phyloP scores from a whole-genome alignment of 495 filamentous ascomycete species.

The Penicillium subrubescens region DNA sequence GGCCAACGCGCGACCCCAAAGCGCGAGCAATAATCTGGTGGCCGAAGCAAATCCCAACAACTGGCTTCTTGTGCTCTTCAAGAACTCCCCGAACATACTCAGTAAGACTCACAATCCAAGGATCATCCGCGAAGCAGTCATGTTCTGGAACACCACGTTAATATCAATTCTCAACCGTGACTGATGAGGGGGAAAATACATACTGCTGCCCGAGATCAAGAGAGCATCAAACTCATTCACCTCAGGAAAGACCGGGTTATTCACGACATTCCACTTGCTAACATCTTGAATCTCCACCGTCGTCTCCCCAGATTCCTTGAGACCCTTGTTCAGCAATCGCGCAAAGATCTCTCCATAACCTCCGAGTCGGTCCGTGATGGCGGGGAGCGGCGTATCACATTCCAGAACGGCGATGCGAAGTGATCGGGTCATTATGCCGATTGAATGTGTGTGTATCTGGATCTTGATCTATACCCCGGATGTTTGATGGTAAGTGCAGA shows the following conservation, averaged over 20 bases:
- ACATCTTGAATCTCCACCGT: conserved; percentile 41
- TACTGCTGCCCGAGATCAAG: conserved; percentile 72
- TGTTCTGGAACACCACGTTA: conserved; percentile 34
- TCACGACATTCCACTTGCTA: conserved; percentile 66
- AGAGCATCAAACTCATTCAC: conserved; percentile 73
- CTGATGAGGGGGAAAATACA: conserved; percentile 1
- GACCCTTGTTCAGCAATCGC: conserved; percentile 55
- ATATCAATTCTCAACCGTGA: background rate
- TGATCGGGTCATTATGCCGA: conserved; percentile 17
- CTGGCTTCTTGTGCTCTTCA: conserved; percentile 54
- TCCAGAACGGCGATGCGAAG: conserved; percentile 79
- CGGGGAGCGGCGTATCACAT: conserved; percentile 67
- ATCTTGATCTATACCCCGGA: background rate
- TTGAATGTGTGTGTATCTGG: background rate
- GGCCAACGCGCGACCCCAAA: conserved; percentile 63
- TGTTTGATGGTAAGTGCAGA: background rate
- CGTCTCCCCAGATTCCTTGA: conserved; percentile 35
- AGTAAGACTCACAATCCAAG: conserved; percentile 73
- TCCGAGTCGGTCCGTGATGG: conserved; percentile 59
- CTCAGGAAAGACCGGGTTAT: conserved; percentile 56
- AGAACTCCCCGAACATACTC: conserved; percentile 60
- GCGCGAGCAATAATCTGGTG: conserved; percentile 87
- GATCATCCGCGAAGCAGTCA: conserved; percentile 62
- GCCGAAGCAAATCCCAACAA: conserved; percentile 88
- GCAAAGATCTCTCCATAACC: conserved; percentile 73